These are phyloP conservation scores for Fusarium multiceps DNA, from an alignment of 2,329 filamentous ascomycete species.

Conservation along the genomic window DNA sequence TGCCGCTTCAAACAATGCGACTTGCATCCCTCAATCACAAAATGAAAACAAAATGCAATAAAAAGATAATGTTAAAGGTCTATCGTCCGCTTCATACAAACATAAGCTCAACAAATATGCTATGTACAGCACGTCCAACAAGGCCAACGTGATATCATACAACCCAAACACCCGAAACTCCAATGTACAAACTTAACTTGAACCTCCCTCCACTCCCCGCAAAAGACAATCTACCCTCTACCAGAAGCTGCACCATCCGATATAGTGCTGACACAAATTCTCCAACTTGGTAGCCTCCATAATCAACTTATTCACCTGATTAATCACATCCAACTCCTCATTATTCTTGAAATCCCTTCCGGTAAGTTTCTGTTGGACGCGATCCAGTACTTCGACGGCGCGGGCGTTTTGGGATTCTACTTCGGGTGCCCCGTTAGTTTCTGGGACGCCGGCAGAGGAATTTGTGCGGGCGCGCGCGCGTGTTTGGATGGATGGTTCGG, in stretches of 20 bases:
- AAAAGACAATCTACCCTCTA: conserved; percentile 53
- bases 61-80: neutral
- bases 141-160: conserved; percentile 24
- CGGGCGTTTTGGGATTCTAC: conserved; percentile 91
- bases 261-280: conserved; percentile 98
- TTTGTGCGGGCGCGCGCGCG: conserved; percentile 70
- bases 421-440: conserved; percentile 58
- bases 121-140: conserved; percentile 22
- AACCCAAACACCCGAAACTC: conserved; percentile 29
- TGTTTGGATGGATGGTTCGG: conserved; percentile 59
- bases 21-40: too few relatives aligned
- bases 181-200: conserved; percentile 7
- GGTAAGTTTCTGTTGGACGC: conserved; percentile 95
- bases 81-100: neutral
- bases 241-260: conserved; percentile 99
- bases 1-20: too few relatives aligned
- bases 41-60: neutral
- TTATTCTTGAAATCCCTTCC: conserved; percentile 89
- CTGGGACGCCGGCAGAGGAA: conserved; percentile 58
- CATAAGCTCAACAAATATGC: conserved; percentile 1
- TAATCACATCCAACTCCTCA: conserved; percentile 85
- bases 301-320: conserved; percentile 94
- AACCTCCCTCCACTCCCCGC: too few relatives aligned
- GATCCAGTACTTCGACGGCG: conserved; percentile 88
- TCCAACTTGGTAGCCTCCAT: conserved; percentile 96